Evolutionary conservation across 1,139 yeast species (phyloP).

Genomic region (Scheffersomyces segobiensis): DNA sequence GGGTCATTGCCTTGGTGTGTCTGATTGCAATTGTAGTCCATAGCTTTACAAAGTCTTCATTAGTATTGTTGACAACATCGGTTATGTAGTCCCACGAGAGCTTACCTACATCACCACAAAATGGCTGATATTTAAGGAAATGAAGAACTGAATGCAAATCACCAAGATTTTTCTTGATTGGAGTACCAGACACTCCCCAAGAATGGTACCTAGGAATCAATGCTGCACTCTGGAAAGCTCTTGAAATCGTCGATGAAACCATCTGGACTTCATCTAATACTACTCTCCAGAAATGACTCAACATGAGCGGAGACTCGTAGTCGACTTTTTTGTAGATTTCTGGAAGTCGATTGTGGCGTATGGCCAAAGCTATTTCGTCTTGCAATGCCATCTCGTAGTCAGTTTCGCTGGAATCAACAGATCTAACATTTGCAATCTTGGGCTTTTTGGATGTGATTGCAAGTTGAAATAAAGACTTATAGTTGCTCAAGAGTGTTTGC

Average conservation of each 20-base stretch:
- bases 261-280: conserved; percentile 92
- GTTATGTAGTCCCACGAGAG: conserved; percentile 36
- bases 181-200: conserved; percentile 98
- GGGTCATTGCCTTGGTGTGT: conserved; percentile 84
- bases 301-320: conserved; percentile 79
- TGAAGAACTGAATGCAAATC: conserved; percentile 73
- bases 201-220: conserved; percentile 82
- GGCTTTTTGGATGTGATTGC: conserved; percentile 28
- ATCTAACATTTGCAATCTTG: conserved; percentile 25
- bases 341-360: conserved; percentile 30
- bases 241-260: conserved; percentile 72
- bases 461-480: conserved; percentile 30
- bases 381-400: conserved; percentile 39
- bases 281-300: conserved; percentile 87
- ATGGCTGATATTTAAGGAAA: conserved; percentile 70
- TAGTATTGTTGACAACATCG: conserved; percentile 13
- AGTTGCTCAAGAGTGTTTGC: conserved; percentile 21
- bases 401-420: conserved; percentile 23
- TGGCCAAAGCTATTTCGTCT: conserved; percentile 36
- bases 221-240: conserved; percentile 79
- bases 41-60: conserved; percentile 45
- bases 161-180: conserved; percentile 63
- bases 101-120: conserved; percentile 42
- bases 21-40: conserved; percentile 60
- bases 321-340: conserved; percentile 35